A percentile compares a stretch with the other conserved stretches of the same genome.
These are phyloP conservation scores for Gossypium ekmanianum DNA, from an alignment of 345 rosid species.

Conservation along the genomic window DNA sequence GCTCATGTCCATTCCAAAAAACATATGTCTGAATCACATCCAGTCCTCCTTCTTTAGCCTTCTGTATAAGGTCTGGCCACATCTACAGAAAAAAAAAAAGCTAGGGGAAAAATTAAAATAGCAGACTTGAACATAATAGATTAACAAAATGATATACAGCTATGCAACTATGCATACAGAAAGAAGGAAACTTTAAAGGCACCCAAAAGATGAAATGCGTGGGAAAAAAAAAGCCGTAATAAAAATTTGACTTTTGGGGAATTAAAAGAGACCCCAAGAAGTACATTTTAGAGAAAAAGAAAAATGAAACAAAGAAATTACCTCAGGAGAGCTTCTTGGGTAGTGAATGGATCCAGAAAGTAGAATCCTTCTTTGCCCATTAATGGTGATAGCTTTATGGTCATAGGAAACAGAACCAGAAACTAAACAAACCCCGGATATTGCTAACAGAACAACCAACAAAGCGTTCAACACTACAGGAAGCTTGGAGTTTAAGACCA, in stretches of 20 bases:
- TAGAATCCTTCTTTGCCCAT: constrained; percentile 89
- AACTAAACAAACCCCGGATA: constrained; percentile 36
- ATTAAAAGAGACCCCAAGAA: constrained; percentile 18
- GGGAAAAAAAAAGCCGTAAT: background rate
- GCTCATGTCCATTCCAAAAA: constrained; percentile 98
- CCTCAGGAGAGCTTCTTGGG: constrained; percentile 99
- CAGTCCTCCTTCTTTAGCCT: constrained; percentile 92
- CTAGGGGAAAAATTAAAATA: background rate
- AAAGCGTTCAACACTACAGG: constrained; percentile 43
- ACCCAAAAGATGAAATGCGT: constrained; percentile 20
- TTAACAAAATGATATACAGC: background rate
- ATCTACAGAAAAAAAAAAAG: constrained; percentile 45
- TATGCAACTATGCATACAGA: background rate
- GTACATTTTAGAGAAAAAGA: constrained; percentile 26
- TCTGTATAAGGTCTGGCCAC: constrained; percentile 99
- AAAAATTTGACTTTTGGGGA: constrained; percentile 10
- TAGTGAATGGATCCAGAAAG: constrained; percentile 98
- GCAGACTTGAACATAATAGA: background rate
- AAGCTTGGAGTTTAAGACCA: constrained; percentile 41
- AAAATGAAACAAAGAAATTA: constrained; percentile 18
- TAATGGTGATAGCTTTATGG: constrained; percentile 66
- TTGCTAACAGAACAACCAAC: constrained; percentile 33
- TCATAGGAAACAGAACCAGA: constrained; percentile 82
- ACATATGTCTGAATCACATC: constrained; percentile 99
- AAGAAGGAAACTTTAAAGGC: constrained; percentile 8